Base-by-base conservation (phyloP, 2,329 filamentous ascomycete species). In the Daldinia sp. region DNA sequence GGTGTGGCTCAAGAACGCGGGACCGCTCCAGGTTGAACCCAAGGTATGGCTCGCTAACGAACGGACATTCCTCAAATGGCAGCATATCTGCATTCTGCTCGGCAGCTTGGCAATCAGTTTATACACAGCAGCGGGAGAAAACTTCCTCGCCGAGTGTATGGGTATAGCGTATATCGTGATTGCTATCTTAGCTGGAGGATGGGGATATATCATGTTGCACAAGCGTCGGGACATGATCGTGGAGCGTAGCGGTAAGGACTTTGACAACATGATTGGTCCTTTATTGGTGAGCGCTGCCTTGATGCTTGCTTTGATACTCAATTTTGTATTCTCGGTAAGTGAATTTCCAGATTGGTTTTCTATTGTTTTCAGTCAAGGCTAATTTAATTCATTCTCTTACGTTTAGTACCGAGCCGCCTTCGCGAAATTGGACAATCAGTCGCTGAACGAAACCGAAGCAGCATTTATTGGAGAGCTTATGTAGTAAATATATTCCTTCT, bases 21-120 rank as follows among this genome's bases (percentile, higher is more conserved):
- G 96, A 2, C 92, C 94, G 39, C 87, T 98, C 72, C 92, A 94
- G 78, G 93, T 99, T 64, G 96, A 99, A 82, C 94, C 93, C 69
- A 99, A 99, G 82, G 95, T 99, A 33, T 99, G 96, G 95, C 90
- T 99, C 64, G 96, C 96, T 61, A 99, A 99, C 81, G 95, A 99
- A 82, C 91, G 96, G 69, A 99, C 96, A 0, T 99, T 98, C 79
- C 91, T 99, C 80, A 98, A 98, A 81, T 99, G 96, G 96, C 93
- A 98, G 83, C 94, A 98, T 79, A 94, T 99, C 76, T 91, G 90
- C 69, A 89, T 99, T 55, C 86, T 99, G 13, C 89, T 99, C 26
- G 94, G 94, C 41, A 90, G 91, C 23, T 82, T 99, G 33, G 93
- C 93, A 0, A 83, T 99, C 12, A 93, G 91, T 23, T 83, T 99